Percentiles rank a stretch among this genome's conserved stretches.
Conservation (phyloP, 257 asterid species). For the Striga asiatica region DNA sequence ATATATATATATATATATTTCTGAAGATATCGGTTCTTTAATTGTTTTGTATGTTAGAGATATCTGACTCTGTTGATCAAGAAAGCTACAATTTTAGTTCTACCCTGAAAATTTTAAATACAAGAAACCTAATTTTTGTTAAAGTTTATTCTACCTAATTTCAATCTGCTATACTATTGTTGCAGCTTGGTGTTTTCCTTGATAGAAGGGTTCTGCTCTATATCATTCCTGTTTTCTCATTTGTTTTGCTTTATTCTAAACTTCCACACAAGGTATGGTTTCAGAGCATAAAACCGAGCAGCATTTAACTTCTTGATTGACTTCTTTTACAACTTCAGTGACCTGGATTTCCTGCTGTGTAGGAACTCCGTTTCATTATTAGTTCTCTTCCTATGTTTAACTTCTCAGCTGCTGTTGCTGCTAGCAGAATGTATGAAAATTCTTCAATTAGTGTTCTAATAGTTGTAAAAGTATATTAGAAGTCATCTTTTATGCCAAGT, state of each 20-base stretch:
- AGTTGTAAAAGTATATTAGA: slow-evolving; percentile 1
- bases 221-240: slow-evolving; percentile 59
- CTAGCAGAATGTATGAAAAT: slow-evolving; percentile 67
- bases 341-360: slow-evolving; percentile 29
- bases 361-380: slow-evolving; percentile 95
- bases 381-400: slow-evolving; percentile 88
- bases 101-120: no score
- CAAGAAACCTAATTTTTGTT: no score
- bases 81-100: no score
- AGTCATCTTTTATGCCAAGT: no score
- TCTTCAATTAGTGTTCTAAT: slow-evolving; percentile 1
- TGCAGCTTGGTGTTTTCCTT: slow-evolving; percentile 83
- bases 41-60: no score
- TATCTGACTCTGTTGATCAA: no score
- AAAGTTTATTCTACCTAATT: slow-evolving; percentile 6
- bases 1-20: no score
- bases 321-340: slow-evolving; percentile 1
- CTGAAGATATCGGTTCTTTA: no score
- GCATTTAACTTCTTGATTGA: slow-evolving; percentile 12
- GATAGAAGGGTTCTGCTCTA: slow-evolving; percentile 58
- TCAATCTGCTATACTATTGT: slow-evolving; percentile 18
- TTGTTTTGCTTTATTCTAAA: slow-evolving; percentile 79
- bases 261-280: slow-evolving; percentile 86
- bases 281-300: slow-evolving; percentile 5
- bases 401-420: slow-evolving; percentile 88